A percentile compares a stretch with the other conserved stretches of the same genome.
Evolutionary conservation across 2,329 filamentous ascomycete species (phyloP).

Genomic region (Colletotrichum abscissum): DNA sequence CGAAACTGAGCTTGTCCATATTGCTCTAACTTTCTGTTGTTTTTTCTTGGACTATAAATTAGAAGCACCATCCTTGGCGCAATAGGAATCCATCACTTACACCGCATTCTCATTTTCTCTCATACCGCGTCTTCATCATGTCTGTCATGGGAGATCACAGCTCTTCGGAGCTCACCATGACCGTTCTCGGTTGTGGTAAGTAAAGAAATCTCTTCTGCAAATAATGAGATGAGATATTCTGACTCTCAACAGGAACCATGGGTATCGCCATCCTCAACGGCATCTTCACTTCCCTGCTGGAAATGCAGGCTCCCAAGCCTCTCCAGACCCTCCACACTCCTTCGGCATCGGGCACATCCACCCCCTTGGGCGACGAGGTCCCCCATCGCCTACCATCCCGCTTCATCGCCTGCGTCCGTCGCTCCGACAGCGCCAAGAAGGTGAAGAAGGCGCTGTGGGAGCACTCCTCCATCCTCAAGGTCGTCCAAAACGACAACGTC

Average conservation of each 20-base stretch:
- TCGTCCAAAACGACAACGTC: slow-evolving; percentile 80
- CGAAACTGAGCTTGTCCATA: background rate
- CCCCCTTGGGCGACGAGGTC: slow-evolving; percentile 55
- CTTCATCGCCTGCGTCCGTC: slow-evolving; percentile 85
- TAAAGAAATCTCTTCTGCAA: background rate
- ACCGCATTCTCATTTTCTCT: background rate
- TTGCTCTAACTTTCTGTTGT: background rate
- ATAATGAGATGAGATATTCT: slow-evolving; percentile 3
- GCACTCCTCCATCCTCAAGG: slow-evolving; percentile 71
- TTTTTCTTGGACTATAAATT: background rate
- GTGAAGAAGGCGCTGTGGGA: slow-evolving; percentile 74
- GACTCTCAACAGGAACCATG: slow-evolving; percentile 73
- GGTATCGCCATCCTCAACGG: slow-evolving; percentile 86
- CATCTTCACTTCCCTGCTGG: slow-evolving; percentile 77
- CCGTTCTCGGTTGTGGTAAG: slow-evolving; percentile 85
- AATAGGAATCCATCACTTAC: slow-evolving; percentile 22
- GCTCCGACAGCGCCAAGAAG: slow-evolving; percentile 74
- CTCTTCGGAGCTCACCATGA: slow-evolving; percentile 72
- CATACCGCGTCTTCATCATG: slow-evolving; percentile 39
- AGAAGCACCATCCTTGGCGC: background rate
- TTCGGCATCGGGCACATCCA: slow-evolving; percentile 51
- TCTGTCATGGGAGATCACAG: slow-evolving; percentile 48
- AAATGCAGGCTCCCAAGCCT: slow-evolving; percentile 57
- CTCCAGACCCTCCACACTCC: slow-evolving; percentile 49
- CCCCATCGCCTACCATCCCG: slow-evolving; percentile 73